Evolutionary conservation across 768 basidiomycete genomes (phyloP), one percentile per base, ranked within the genome.

Genomic region (Leucosporidium creatinivorum): DNA sequence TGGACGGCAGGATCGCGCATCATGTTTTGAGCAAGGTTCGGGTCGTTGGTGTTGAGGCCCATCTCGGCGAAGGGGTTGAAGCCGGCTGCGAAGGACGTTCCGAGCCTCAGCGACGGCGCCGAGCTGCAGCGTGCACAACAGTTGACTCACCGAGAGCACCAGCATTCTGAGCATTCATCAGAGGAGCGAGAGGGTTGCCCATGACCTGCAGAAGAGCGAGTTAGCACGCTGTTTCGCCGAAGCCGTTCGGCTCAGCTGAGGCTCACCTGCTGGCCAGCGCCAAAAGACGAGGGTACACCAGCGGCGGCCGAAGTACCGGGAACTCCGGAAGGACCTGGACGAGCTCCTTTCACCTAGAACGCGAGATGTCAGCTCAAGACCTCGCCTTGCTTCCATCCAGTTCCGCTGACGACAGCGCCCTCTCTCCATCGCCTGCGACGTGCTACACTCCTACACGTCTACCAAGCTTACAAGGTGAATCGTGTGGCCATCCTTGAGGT

Each of bases 41-140:
- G 72, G 7, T 10, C 59, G 73, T 89, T 90, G 6, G 84, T 82
- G 76, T 99, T 99, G 54, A 94, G 59, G 1, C 93, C 94, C 85
- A 94, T 86, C 6, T 87, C 88, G 0, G 87, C 83, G 75, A 99
- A 98, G 0, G 96, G 94, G 74, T 98, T 97, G 76, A 93, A 81
- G 48, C 76, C 77, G 47, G 73, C 78, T 50, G 78, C 65, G 31
- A 73, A 76, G 70, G 73, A 55, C 33, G 15, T n/a, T n/a, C n/a
- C n/a, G n/a, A n/a, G n/a, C n/a, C n/a, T n/a, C n/a, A n/a, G n/a
- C n/a, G n/a, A n/a, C n/a, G n/a, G n/a, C n/a, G n/a, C n/a, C n/a
- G n/a, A n/a, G n/a, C n/a, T n/a, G n/a, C n/a, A n/a, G 39, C 39
- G 8, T 44, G 10, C 2, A 21, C 47, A 31, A 21, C 25, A 30